Base-by-base conservation (phyloP, 2,329 filamentous ascomycete species). In the Verticillium isaacii region DNA sequence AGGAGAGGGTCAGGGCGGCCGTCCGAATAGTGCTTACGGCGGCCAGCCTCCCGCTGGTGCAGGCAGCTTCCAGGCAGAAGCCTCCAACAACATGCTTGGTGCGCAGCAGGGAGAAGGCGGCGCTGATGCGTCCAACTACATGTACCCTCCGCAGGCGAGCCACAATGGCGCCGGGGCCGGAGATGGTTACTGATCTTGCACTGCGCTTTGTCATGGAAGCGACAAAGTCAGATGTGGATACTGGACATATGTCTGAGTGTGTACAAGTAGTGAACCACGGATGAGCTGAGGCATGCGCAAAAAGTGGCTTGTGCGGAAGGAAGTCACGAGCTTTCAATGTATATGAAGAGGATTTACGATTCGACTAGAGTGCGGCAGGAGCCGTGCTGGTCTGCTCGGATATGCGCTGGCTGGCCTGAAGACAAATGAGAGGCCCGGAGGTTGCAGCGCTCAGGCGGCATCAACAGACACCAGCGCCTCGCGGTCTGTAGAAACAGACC, bases 151-250 rank as follows among this genome's bases (percentile, higher is more conserved):
- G n/a, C 82, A 85, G 67, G 71, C 78, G 39, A 81, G 81, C 32
- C 85, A 88, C 66, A 88, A 88, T 69, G 86, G 85, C 41, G 77
- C 83, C n/a, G 74, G 77, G 29, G 73, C 78, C 55, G 78, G 76
- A 56, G 85, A 86, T 36, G 78, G 78, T 57, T 87, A 84, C 70
- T 85, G 25, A 50, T 9, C 9, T 23, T 7, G 14, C n/a, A 17
- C 15, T 56, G 12, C 17, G 12, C 8, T 15, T 25, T n/a, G 25
- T 25, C 23, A 6, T 29, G 19, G 54, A n/a, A 17, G 29, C n/a
- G 14, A 34, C 15, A 17, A 56, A 32, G 54, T n/a, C 54, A 17
- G 54, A 32, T n/a, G 34, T 17, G 50, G 6, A 32, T 56, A 25
- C 55, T 62, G 61, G 56, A 57, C 60, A 66, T 68, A 67, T 60